These are phyloP conservation scores for Vitis labrusca DNA, from an alignment of 164 flowering plant genomes.

Conservation along the genomic window DNA sequence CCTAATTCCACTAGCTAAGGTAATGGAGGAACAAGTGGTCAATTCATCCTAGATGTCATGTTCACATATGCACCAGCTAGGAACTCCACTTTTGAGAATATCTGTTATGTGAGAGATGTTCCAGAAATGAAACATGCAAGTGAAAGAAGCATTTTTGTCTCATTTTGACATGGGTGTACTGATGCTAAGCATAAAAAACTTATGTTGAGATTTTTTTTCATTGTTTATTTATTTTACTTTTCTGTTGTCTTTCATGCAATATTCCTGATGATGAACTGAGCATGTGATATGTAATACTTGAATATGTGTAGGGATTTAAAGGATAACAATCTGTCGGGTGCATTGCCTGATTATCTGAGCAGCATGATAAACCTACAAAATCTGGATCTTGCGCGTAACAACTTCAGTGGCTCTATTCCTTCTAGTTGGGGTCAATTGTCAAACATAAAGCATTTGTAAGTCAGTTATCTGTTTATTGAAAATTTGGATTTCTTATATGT, in stretches of 20 bases:
- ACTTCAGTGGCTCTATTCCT: constrained; percentile 74
- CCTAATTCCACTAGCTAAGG: too few species aligned
- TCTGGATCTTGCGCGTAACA: constrained; percentile 77
- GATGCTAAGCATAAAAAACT: too few species aligned
- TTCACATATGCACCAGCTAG: too few species aligned
- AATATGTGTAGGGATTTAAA: constrained; percentile 74
- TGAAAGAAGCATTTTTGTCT: too few species aligned
- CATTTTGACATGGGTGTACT: too few species aligned
- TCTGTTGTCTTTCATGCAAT: neutral
- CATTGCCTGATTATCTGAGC: constrained; percentile 71
- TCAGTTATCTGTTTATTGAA: neutral
- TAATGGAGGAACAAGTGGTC: too few species aligned
- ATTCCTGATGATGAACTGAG: neutral
- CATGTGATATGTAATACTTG: neutral
- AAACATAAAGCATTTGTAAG: constrained; percentile 80
- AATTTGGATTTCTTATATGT: neutral
- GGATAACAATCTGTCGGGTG: constrained; percentile 73
- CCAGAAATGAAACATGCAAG: too few species aligned
- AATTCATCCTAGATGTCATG: too few species aligned
- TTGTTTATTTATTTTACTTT: neutral
- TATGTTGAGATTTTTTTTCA: too few species aligned
- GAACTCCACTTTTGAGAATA: too few species aligned
- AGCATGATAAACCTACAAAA: constrained; percentile 53
- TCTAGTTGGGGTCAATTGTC: constrained; percentile 64
- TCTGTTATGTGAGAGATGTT: too few species aligned